A percentile compares a stretch with the other conserved stretches of the same genome.
Evolutionary conservation across 2,329 filamentous ascomycete species (phyloP).

Genomic region (Penicillium olsonii): DNA sequence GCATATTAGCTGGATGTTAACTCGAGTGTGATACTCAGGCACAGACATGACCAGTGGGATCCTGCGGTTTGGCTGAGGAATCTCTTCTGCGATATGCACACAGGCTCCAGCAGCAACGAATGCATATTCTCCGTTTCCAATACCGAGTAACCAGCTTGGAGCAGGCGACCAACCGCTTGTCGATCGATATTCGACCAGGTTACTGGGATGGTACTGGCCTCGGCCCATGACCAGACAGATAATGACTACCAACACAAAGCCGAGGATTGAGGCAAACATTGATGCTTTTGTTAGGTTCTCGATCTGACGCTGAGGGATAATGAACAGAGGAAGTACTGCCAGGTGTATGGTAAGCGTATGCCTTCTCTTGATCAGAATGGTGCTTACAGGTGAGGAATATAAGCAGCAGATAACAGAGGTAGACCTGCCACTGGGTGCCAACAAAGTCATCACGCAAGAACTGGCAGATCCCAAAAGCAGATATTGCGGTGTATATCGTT

Average conservation of each 20-base stretch:
- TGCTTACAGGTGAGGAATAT: neutral
- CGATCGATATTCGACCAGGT: neutral
- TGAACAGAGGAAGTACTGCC: conserved; percentile 22
- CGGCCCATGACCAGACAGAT: conserved; percentile 14
- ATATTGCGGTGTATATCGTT: conserved; percentile 17
- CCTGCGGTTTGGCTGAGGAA: conserved; percentile 14
- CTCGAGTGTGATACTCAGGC: neutral
- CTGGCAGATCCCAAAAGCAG: conserved; percentile 16
- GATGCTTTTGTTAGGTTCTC: conserved; percentile 9
- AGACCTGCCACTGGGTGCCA: conserved; percentile 19
- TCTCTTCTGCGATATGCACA: conserved; percentile 21
- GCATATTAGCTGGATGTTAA: neutral
- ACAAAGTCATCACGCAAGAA: conserved; percentile 15
- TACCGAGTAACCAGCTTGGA: conserved; percentile 18
- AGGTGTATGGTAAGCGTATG: conserved; percentile 9
- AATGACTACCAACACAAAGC: conserved; percentile 11
- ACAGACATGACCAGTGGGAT: conserved; percentile 21
- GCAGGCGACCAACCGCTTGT: conserved; percentile 12
- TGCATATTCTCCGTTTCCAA: conserved; percentile 15
- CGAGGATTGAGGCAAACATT: conserved; percentile 13
- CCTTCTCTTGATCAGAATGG: neutral
- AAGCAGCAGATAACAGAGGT: conserved; percentile 17
- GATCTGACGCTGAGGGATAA: conserved; percentile 11
- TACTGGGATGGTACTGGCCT: neutral
- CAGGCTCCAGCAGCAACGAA: conserved; percentile 16